Base-by-base conservation (phyloP, 139 green algal species). In the Coccomyxa sp. region DNA sequence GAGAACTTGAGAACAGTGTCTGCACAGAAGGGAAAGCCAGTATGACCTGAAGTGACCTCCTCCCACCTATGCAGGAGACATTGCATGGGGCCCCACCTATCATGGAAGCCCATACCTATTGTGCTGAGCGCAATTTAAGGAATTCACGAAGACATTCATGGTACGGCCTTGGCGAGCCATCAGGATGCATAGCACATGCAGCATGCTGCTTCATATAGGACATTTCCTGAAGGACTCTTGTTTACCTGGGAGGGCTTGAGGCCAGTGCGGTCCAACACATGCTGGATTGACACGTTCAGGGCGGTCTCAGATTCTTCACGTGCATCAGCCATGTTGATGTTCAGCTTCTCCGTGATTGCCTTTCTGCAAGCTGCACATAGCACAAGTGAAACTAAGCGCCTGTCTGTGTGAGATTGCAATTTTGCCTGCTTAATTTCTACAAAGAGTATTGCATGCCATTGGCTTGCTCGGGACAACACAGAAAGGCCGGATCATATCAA, bases 191-290 rank as follows among this genome's bases (percentile, higher is more conserved):
- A 6, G 2, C 7, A 71, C 24, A 1, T 1, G 27, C 64, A 36
- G 64, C 33, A 16, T 29, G 44, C 44, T 58, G 16, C 44, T 58
- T 12, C 44, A 29, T 16, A 12, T 16, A 29, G 12, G 44, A 58
- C 16, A 16, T 58, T 16, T 16, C 44, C 44, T 58, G 12, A 58
- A 12, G 44, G 44, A 12, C n/a, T n/a, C n/a, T n/a, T n/a, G 50
- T 22, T 31, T 64, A 64, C 50, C 50, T 64, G 50, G 50, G 22
- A 22, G 27, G 50, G 50, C 27, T 64, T 64, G 82, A 89, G 50
- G 35, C 82, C 81, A 78, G 78, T 33, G 58, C 74, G 44, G 75
- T 24, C 31, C 22, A 82, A 35, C 55, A 82, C n/a, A 39, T 78
- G 14, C 27, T 58, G 33, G 27, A 82, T 35, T 41, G 37, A 79